These are phyloP conservation scores for Solanum chaucha DNA, from an alignment of 257 asterid genomes.

Conservation along the genomic window DNA sequence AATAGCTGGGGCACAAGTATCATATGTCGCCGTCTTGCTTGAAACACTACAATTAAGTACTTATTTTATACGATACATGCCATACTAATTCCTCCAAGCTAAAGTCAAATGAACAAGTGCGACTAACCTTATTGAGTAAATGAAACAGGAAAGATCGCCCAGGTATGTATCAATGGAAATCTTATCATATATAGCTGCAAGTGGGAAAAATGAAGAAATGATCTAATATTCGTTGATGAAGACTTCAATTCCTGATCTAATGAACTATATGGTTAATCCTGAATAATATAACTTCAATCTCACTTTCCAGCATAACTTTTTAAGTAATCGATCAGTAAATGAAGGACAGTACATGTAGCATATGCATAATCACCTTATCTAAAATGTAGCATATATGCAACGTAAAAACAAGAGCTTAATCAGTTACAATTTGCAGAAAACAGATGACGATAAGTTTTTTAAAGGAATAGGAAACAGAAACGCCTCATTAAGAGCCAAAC, in stretches of 20 bases:
- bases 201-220: not conserved
- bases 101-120: not conserved
- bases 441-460: not conserved
- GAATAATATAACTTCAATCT: not conserved
- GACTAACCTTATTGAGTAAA: not conserved
- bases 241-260: not conserved
- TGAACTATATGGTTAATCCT: not conserved
- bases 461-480: not conserved
- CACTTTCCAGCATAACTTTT: not conserved
- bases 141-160: not conserved
- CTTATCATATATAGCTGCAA: not conserved
- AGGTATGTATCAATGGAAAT: not conserved
- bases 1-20: not conserved
- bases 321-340: not conserved
- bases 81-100: not conserved
- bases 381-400: not conserved
- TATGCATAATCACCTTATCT: not conserved
- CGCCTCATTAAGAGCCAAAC: not conserved
- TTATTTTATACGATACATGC: not conserved
- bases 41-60: not conserved
- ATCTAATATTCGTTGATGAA: not conserved
- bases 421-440: not conserved
- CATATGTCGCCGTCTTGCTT: not conserved
- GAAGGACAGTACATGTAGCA: not conserved
- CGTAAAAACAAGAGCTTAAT: not conserved